Evolutionary conservation across 179 eudicot species (phyloP).

Genomic region (Silene noctiflora): DNA sequence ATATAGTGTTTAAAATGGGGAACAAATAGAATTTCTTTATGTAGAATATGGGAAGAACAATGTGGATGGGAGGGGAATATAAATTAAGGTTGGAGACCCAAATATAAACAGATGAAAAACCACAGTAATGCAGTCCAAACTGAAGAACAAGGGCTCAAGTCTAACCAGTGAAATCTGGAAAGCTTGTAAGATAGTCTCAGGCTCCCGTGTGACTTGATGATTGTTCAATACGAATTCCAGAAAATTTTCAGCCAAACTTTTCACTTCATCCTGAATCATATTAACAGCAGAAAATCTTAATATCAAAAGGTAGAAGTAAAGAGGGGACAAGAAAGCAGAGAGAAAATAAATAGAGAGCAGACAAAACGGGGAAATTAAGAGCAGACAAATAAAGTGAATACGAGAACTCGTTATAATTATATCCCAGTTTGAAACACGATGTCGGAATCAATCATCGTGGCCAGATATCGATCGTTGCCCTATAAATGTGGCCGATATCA

Average conservation of each 20-base stretch:
- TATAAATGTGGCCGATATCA: neutral
- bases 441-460: neutral
- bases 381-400: neutral
- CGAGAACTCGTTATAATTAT: neutral
- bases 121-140: slow-evolving; percentile 7
- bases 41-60: neutral
- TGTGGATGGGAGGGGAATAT: too few species aligned
- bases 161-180: slow-evolving; percentile 86
- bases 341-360: neutral
- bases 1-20: neutral
- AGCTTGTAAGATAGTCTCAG: slow-evolving; percentile 64
- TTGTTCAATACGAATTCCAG: slow-evolving; percentile 63
- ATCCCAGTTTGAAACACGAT: neutral
- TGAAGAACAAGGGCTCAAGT: slow-evolving; percentile 17
- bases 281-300: neutral
- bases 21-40: neutral
- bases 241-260: slow-evolving; percentile 46
- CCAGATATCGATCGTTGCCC: neutral
- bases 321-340: neutral
- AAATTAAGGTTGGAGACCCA: too few species aligned
- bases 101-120: neutral
- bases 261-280: slow-evolving; percentile 60
- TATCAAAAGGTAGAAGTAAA: neutral
- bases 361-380: neutral
- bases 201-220: slow-evolving; percentile 57